Conservation (phyloP, 305 asterid genomes). For the Solanum chacoense region DNA sequence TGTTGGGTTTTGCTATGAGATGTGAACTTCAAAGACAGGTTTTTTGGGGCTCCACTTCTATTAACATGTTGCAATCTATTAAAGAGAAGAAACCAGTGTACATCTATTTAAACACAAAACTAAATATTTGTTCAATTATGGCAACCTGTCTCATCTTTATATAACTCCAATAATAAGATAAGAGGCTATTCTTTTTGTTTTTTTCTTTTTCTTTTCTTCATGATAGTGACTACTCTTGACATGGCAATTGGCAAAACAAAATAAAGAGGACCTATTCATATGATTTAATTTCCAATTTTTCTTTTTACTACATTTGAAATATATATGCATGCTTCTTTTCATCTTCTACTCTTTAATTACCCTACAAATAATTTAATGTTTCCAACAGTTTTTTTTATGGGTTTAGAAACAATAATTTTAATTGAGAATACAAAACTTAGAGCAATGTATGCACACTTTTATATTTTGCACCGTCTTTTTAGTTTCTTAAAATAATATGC, state of each 20-base stretch:
- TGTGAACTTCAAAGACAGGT: slow-evolving; percentile 12
- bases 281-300: not conserved
- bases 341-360: not conserved
- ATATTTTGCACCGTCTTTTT: not conserved
- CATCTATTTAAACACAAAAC: slow-evolving; percentile 2
- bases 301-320: not conserved
- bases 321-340: not conserved
- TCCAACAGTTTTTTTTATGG: not conserved
- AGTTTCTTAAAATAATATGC: not conserved
- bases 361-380: not conserved
- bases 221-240: slow-evolving; percentile 25
- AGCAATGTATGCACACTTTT: not conserved
- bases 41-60: slow-evolving; percentile 14
- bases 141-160: not conserved
- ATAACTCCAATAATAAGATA: not conserved
- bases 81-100: not conserved
- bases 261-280: not conserved
- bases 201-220: not conserved
- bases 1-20: slow-evolving; percentile 7
- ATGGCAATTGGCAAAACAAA: slow-evolving; percentile 18
- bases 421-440: not conserved
- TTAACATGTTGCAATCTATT: slow-evolving; percentile 6
- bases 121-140: slow-evolving; percentile 1
- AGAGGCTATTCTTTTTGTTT: not conserved
- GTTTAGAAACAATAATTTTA: not conserved